Base-by-base conservation (phyloP, 2,329 filamentous ascomycete species). In the Sporothrix pallida region DNA sequence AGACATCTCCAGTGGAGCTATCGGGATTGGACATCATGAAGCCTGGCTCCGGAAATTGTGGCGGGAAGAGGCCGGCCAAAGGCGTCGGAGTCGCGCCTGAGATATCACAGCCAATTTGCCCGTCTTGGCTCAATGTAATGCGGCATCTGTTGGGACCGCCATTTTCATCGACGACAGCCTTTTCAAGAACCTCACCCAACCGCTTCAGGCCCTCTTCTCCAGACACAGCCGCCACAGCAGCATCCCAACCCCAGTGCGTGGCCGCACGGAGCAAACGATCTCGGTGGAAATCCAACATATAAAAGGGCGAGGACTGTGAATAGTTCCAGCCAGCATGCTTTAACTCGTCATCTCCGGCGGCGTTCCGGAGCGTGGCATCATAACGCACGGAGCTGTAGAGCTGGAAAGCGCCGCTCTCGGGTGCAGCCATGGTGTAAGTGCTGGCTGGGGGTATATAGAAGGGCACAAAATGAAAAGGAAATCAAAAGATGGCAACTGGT, bases 271-370 rank as follows among this genome's bases (percentile, higher is more conserved):
- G 84, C 80, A 97, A 87, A 71, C 94, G 91, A 80, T 95, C 92
- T 63, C 90, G 88, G 80, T 97, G 94, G 77, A 91, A 91, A 74
- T 90, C 86, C 17, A 96, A 87, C 86, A 97, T 93, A 81, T 97
- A 97, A 77, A 93, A 90, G 0, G 91, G 88, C 9, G 89, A 92
- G 7, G 83, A 79, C 37, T 84, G 82, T 37, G 78, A 76, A 77
- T 83, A 85, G 78, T 90, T 90, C 83, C 86, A 91, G 20, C 84
- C 87, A 56, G 84, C 81, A 75, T 85, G 79, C 46, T 78, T 74
- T 46, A 84, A 79, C 1, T 80, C 80, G 48, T 79, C 77, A 72
- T 81, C 81, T 74, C 78, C 74, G 10, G 83, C 81, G 50, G 85
- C 81, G 8, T 81, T 76, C 8, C 83, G 78, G 52, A 95, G 86